Base-by-base conservation (phyloP, 2,329 filamentous ascomycete species). In the Cordyceps sp. region DNA sequence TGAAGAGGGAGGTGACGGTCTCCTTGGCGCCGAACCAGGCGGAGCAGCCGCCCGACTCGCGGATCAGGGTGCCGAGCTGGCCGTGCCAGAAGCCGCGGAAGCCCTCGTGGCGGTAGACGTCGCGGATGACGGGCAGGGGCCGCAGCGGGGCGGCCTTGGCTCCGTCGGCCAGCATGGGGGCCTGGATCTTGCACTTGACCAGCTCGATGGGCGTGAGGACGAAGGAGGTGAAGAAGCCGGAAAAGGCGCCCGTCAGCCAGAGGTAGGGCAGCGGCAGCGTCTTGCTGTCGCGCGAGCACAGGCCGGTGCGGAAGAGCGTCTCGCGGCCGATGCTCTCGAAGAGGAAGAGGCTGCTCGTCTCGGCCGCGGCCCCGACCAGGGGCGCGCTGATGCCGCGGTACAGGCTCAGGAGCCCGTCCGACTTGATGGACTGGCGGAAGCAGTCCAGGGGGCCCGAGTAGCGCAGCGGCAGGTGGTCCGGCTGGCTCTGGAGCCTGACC, bases 101-200 rank as follows among this genome's bases (percentile, higher is more conserved):
- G 1, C 90, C 90, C 41, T 93, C 76, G 43, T 85, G 75, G 8
- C 73, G 75, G 48, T 84, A 93, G 8, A 96, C 73, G 19, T 85
- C 73, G 18, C 67, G 64, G 27, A 96, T 79, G 26, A 94, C 74
- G 5, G 69, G 57, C 10, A 82, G 49, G 1, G 85, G 78, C 1
- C 70, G 69, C 5, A 80, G 66, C 4, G 66, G 57, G 10, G 53
- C 53, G 3, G 46, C 47, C 19, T 20, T 21, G 17, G 49, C 51
- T 16, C 61, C 62, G 17, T 58, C 56, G 3, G 53, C 49, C 2
- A 58, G 50, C 13, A 45, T 48, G 9, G 68, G 83, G 1, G 88
- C 86, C 54, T 98, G 90, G 59, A 98, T 93, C 57, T 90, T 92
- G 69, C 90, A 98, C 59, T 98, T 98, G 50, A 98, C 81, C 32